Percentiles rank a stretch among this genome's conserved stretches.
These are phyloP conservation scores for Purshia tridentata DNA, from an alignment of 306 rosid genomes.

Conservation along the genomic window DNA sequence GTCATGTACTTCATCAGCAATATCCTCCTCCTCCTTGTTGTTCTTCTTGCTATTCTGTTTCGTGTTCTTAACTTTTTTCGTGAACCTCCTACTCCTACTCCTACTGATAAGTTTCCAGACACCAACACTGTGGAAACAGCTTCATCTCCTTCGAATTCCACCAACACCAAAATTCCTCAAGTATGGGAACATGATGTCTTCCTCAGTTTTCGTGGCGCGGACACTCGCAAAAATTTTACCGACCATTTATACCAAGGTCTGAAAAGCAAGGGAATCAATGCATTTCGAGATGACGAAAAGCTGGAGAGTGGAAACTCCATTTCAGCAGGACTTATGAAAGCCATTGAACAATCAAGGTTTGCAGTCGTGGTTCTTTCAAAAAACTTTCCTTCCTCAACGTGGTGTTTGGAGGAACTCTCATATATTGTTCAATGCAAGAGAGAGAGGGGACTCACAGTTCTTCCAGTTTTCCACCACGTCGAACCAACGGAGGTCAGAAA, in stretches of 20 bases:
- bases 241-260: background rate
- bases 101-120: too few species aligned
- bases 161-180: too few species aligned
- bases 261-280: background rate
- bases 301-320: background rate
- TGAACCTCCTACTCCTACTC: too few species aligned
- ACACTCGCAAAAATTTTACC: constrained; percentile 1
- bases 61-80: too few species aligned
- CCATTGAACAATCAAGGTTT: background rate
- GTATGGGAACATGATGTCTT: background rate
- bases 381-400: background rate
- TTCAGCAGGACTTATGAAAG: background rate
- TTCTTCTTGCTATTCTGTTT: too few species aligned
- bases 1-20: too few species aligned
- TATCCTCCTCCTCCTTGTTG: too few species aligned
- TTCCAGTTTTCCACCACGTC: background rate
- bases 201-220: background rate
- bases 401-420: constrained; percentile 1
- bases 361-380: background rate
- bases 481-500: background rate
- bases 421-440: background rate
- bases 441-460: background rate
- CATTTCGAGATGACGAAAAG: background rate
- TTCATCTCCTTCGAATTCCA: too few species aligned
- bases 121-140: too few species aligned